Evolutionary conservation across 2,329 filamentous ascomycete genomes (phyloP).

Genomic region (Cladosporium sp.): DNA sequence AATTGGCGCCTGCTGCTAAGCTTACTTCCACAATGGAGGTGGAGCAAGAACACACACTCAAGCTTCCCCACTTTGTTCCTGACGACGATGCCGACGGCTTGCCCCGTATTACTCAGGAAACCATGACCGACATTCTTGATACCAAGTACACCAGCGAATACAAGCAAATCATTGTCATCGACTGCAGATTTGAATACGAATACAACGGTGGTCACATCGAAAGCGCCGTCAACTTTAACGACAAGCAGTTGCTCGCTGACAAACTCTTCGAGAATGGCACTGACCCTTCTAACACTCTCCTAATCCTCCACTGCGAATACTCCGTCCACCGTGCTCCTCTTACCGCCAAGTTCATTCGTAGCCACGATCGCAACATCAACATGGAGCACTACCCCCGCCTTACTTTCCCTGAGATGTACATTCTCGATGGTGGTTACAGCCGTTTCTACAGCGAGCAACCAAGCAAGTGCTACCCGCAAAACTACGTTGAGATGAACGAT

Average conservation of each 20-base stretch:
- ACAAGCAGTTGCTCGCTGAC: conserved; percentile 82
- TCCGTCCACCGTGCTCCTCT: conserved; percentile 93
- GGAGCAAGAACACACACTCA: conserved; percentile 71
- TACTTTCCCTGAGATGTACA: conserved; percentile 96
- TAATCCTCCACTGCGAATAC: conserved; percentile 98
- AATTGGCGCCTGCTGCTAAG: conserved; percentile 48
- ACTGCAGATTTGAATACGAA: conserved; percentile 98
- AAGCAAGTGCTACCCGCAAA: conserved; percentile 83
- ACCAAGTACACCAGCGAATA: conserved; percentile 77
- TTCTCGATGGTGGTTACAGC: conserved; percentile 94
- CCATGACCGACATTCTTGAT: conserved; percentile 83
- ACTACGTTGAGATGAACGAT: conserved; percentile 95
- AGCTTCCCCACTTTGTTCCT: conserved; percentile 80
- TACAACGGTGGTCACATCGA: conserved; percentile 95
- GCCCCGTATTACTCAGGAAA: conserved; percentile 80
- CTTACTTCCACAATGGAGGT: conserved; percentile 78
- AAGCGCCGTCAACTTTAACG: conserved; percentile 92
- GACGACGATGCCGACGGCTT: conserved; percentile 82
- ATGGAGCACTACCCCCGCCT: conserved; percentile 82
- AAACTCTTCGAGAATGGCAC: conserved; percentile 69
- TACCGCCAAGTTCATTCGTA: conserved; percentile 92
- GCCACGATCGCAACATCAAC: conserved; percentile 83
- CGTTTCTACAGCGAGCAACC: conserved; percentile 82
- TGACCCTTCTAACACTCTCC: conserved; percentile 70
- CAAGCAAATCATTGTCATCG: conserved; percentile 82